Evolutionary conservation across 495 filamentous ascomycete genomes (phyloP).

Genomic region (Penicillium tannophilum): DNA sequence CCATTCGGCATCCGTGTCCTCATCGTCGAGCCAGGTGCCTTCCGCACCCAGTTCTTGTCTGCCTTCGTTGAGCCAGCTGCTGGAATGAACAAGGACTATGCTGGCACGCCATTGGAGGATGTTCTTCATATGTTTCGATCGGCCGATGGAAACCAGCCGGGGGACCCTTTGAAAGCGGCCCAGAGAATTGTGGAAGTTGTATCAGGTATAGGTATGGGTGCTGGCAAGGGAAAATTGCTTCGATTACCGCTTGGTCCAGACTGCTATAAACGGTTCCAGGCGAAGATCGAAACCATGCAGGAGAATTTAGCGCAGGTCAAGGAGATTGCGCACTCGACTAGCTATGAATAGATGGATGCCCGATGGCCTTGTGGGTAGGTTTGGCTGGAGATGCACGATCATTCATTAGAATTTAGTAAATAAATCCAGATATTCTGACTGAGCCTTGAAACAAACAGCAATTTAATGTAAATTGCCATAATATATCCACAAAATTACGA

Average conservation of each 20-base stretch:
- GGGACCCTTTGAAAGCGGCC: conserved; percentile 21
- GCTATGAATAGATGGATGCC: conserved; percentile 4
- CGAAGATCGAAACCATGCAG: conserved; percentile 16
- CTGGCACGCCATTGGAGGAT: conserved; percentile 20
- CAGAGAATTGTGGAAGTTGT: conserved; percentile 22
- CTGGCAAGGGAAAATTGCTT: conserved; percentile 16
- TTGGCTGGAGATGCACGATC: neutral
- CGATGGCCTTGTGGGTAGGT: too few species aligned
- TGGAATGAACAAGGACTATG: conserved; percentile 20
- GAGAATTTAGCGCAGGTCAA: conserved; percentile 15
- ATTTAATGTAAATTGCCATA: neutral
- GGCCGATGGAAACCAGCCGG: conserved; percentile 9
- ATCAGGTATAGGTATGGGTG: conserved; percentile 17
- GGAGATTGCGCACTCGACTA: conserved; percentile 24
- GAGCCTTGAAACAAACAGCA: neutral
- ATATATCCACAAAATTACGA: neutral
- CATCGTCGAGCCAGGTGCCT: conserved; percentile 39
- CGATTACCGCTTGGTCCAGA: conserved; percentile 26
- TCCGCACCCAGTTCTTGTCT: conserved; percentile 33
- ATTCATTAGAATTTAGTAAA: too few species aligned
- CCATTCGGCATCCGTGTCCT: conserved; percentile 35
- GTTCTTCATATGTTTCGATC: conserved; percentile 17
- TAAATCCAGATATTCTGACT: neutral
- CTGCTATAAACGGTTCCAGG: conserved; percentile 18
- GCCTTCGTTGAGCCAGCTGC: conserved; percentile 18